phyloP scores from a whole-genome alignment of 345 rosid genomes.

The Geranium brycei region DNA sequence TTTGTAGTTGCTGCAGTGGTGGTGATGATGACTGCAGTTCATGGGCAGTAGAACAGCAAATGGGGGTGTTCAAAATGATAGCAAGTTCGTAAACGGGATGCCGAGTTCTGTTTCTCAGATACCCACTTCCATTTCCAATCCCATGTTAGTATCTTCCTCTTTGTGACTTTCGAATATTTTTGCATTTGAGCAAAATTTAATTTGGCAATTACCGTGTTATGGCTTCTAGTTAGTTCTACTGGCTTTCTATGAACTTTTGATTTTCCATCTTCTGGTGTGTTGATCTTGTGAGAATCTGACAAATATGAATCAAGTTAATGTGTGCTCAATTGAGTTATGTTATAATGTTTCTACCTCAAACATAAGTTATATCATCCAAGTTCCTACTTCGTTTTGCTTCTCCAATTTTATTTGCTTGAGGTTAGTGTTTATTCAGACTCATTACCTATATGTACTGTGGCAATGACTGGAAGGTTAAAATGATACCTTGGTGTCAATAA shows the following conservation, averaged over 20 bases:
- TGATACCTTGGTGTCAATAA: too few relatives aligned
- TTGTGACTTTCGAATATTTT: not conserved
- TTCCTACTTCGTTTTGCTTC: too few relatives aligned
- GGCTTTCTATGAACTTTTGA: too few relatives aligned
- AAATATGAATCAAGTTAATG: too few relatives aligned
- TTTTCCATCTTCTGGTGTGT: not conserved
- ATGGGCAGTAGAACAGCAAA: slow-evolving; percentile 33
- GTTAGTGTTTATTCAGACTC: too few relatives aligned
- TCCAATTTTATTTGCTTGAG: too few relatives aligned
- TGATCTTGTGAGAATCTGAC: too few relatives aligned
- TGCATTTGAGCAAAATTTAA: not conserved
- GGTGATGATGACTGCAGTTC: slow-evolving; percentile 22
- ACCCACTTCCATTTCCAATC: slow-evolving; percentile 25
- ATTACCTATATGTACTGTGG: too few relatives aligned
- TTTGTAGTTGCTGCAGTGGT: slow-evolving; percentile 3
- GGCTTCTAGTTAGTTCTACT: not conserved
- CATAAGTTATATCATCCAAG: too few relatives aligned
- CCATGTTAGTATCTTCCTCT: slow-evolving; percentile 18
- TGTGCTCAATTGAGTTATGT: too few relatives aligned
- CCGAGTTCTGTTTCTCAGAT: slow-evolving; percentile 36
- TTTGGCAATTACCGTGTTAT: not conserved
- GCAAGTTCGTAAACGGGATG: slow-evolving; percentile 31
- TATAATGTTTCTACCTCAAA: too few relatives aligned
- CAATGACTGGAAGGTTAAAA: too few relatives aligned
- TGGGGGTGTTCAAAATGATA: slow-evolving; percentile 21